Base-by-base conservation (phyloP, 805 yeast genomes). In the Saturnispora saitoi region DNA sequence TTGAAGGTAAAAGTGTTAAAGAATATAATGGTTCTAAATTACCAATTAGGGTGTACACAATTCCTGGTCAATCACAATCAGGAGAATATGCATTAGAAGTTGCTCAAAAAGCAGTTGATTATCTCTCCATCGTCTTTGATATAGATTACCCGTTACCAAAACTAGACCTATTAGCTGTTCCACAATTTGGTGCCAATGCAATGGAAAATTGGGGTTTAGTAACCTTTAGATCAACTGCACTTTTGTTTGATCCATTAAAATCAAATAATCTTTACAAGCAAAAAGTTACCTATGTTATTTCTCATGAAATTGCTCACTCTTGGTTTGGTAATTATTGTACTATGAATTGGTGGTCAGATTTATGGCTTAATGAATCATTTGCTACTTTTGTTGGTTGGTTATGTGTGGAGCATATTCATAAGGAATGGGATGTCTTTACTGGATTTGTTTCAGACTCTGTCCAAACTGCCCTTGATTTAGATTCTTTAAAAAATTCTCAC, bases 281-380 rank as follows among this genome's bases (percentile, higher is more conserved):
- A 62, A 82, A 83, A 53, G 93, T 86, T 29, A 81, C 88, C 5
- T 85, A 85, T 59, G 95, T 86, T 31, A 84, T 86, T 28, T 81
- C 83, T 51, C 95, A 87, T 67, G 95, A 86, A 66, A 70, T 86
- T 50, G 95, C 95, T 10, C 95, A 86, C 66, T 93, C 87, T 62
- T 87, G 95, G 95, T 87, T 86, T 59, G 95, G 95, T 48, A 83
- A 87, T 65, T 74, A 83, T 57, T 91, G 86, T 52, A 87, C 95
- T 42, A 87, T 86, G 95, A 80, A 83, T 58, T 87, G 95, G 93
- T 86, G 95, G 95, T 87, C 86, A 58, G 93, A 85, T 58, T 72
- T 86, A 56, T 86, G 95, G 95, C 76, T 86, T 52, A 86, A 86
- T 61, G 95, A 86, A 67, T 93, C 95, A 12, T 86, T 86, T 67